phyloP scores from a whole-genome alignment of 129 eudicot species.

The Lactuca sativa region DNA sequence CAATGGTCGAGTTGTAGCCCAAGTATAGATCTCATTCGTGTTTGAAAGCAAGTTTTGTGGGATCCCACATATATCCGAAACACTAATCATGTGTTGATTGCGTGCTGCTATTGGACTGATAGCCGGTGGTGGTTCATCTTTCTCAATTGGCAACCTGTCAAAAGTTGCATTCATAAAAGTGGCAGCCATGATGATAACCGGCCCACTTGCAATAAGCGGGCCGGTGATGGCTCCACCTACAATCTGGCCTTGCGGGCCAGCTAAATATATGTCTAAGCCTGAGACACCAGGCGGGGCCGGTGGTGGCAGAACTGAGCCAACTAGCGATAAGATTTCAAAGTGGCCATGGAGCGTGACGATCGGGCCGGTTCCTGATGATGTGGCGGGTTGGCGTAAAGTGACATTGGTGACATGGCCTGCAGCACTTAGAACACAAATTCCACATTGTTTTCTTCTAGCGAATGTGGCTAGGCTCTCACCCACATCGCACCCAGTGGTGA shows the following conservation, averaged over 20 bases:
- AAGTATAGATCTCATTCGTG: conserved; percentile 44
- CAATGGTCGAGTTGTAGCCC: conserved; percentile 44
- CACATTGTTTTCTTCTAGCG: conserved; percentile 61
- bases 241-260: conserved; percentile 70
- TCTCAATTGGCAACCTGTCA: conserved; percentile 54
- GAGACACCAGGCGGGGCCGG: conserved; percentile 60
- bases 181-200: conserved; percentile 68
- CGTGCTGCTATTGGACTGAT: conserved; percentile 17
- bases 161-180: conserved; percentile 64
- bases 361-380: conserved; percentile 44
- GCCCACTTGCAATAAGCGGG: conserved; percentile 64
- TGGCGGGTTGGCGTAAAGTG: conserved; percentile 53
- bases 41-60: conserved; percentile 44
- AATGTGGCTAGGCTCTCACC: conserved; percentile 52
- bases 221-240: conserved; percentile 70
- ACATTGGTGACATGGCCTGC: conserved; percentile 59
- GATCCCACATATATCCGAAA: conserved; percentile 45
- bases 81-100: conserved; percentile 38
- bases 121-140: conserved; percentile 26
- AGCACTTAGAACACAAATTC: conserved; percentile 54
- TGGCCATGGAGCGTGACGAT: conserved; percentile 59
- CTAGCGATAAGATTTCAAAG: conserved; percentile 55
- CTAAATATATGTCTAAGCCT: conserved; percentile 56
- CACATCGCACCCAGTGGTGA: conserved; percentile 54
- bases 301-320: conserved; percentile 58